Percentiles rank a stretch among this genome's conserved stretches.
These are phyloP conservation scores for Cercospora sp. DNA, from an alignment of 2,329 filamentous ascomycete genomes.

Conservation along the genomic window DNA sequence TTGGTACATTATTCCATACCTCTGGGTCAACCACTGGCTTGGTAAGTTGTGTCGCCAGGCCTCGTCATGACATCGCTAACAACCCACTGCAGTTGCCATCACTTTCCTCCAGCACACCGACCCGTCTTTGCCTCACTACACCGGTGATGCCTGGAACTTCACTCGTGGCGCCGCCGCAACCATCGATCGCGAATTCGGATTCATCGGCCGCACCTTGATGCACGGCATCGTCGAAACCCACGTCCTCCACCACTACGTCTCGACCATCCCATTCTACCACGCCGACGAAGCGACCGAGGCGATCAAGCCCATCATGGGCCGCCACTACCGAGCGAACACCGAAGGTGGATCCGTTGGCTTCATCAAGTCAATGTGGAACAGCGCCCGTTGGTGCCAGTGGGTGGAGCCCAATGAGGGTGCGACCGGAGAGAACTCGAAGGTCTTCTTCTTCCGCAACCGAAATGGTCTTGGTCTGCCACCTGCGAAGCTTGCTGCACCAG, in stretches of 20 bases:
- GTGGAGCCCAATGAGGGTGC: slow-evolving; percentile 88
- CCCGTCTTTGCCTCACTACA: slow-evolving; percentile 89
- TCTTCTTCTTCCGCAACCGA: slow-evolving; percentile 92
- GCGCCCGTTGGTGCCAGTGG: slow-evolving; percentile 89
- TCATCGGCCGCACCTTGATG: slow-evolving; percentile 84
- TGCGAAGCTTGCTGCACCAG: slow-evolving; percentile 32
- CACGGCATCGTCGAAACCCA: slow-evolving; percentile 98
- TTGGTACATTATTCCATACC: slow-evolving; percentile 93
- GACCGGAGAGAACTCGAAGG: slow-evolving; percentile 74
- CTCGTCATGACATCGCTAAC: slow-evolving; percentile 7
- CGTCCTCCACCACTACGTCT: slow-evolving; percentile 96
- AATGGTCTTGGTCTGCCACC: slow-evolving; percentile 76
- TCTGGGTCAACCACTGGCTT: slow-evolving; percentile 99
- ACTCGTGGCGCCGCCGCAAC: slow-evolving; percentile 90
- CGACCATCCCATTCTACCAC: slow-evolving; percentile 93
- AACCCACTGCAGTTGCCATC: slow-evolving; percentile 70
- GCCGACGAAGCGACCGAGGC: slow-evolving; percentile 92
- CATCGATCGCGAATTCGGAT: slow-evolving; percentile 95
- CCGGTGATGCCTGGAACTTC: slow-evolving; percentile 83
- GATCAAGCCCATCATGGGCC: slow-evolving; percentile 92
- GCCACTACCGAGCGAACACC: slow-evolving; percentile 85
- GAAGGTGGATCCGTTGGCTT: slow-evolving; percentile 78
- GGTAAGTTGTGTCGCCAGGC: slow-evolving; percentile 60
- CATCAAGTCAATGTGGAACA: slow-evolving; percentile 77
- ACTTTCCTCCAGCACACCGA: slow-evolving; percentile 98